These are phyloP conservation scores for Aplosporella prunicola DNA, from an alignment of 2,329 filamentous ascomycete species.

Conservation along the genomic window DNA sequence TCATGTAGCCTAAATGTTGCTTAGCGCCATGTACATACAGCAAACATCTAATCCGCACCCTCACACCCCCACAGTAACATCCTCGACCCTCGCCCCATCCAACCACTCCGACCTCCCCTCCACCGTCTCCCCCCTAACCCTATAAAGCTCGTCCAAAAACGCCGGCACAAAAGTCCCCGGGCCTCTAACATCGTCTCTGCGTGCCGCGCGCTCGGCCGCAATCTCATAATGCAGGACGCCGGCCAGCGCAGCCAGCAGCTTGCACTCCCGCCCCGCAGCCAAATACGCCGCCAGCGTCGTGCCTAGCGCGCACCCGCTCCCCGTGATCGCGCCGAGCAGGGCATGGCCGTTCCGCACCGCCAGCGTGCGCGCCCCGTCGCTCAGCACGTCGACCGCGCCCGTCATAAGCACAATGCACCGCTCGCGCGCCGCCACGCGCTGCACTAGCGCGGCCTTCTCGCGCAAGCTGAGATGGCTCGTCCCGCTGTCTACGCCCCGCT, in stretches of 20 bases:
- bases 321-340: constrained; percentile 61
- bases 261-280: constrained; percentile 53
- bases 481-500: constrained; percentile 77
- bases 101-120: not conserved
- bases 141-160: constrained; percentile 63
- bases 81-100: constrained; percentile 3
- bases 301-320: constrained; percentile 72
- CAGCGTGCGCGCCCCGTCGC: constrained; percentile 60
- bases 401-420: constrained; percentile 73
- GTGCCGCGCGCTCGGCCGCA: constrained; percentile 58
- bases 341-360: constrained; percentile 68
- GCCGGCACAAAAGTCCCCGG: constrained; percentile 81
- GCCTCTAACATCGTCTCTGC: constrained; percentile 55
- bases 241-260: constrained; percentile 62
- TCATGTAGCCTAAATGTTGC: too few relatives aligned
- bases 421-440: constrained; percentile 56
- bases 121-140: not conserved
- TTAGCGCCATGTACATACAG: too few relatives aligned
- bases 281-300: constrained; percentile 70
- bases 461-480: constrained; percentile 42
- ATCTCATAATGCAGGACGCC: constrained; percentile 71
- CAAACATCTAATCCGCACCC: not conserved
- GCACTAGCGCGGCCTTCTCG: constrained; percentile 55
- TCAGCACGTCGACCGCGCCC: constrained; percentile 65
- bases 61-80: not conserved